A percentile compares a stretch with the other conserved stretches of the same genome.
These are phyloP conservation scores for Myriosclerotinia scirpicola DNA, from an alignment of 2,329 filamentous ascomycete genomes.

Conservation along the genomic window DNA sequence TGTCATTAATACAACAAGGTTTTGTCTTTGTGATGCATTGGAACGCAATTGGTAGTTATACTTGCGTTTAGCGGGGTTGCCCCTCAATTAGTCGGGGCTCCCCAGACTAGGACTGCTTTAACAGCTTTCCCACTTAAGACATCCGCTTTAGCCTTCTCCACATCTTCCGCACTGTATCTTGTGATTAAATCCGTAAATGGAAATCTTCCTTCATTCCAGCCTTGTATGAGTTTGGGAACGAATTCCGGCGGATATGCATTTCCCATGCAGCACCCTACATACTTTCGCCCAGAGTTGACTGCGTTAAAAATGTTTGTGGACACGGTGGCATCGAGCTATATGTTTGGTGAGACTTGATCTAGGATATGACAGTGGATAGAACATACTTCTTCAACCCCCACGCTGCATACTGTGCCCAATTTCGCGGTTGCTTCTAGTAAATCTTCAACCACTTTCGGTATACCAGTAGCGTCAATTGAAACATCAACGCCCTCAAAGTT, in stretches of 20 bases:
- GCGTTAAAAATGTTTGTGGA: constrained; percentile 28
- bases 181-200: constrained; percentile 32
- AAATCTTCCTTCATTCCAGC: constrained; percentile 29
- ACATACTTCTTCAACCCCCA: constrained; percentile 31
- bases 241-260: constrained; percentile 34
- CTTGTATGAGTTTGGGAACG: constrained; percentile 28
- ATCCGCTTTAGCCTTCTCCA: constrained; percentile 29
- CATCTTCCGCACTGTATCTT: constrained; percentile 28
- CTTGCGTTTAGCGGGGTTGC: background rate
- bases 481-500: constrained; percentile 28
- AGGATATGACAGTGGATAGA: background rate
- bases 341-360: background rate
- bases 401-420: constrained; percentile 29
- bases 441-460: constrained; percentile 24
- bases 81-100: constrained; percentile 22
- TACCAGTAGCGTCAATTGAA: constrained; percentile 31
- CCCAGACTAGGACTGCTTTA: constrained; percentile 26
- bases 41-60: background rate
- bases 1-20: background rate
- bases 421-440: constrained; percentile 30
- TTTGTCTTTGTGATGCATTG: background rate
- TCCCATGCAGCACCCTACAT: constrained; percentile 31
- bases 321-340: constrained; percentile 23
- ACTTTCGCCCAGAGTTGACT: constrained; percentile 29
- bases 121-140: constrained; percentile 29